phyloP scores from a whole-genome alignment of 768 basidiomycete genomes.

The Dioszegia crocea region DNA sequence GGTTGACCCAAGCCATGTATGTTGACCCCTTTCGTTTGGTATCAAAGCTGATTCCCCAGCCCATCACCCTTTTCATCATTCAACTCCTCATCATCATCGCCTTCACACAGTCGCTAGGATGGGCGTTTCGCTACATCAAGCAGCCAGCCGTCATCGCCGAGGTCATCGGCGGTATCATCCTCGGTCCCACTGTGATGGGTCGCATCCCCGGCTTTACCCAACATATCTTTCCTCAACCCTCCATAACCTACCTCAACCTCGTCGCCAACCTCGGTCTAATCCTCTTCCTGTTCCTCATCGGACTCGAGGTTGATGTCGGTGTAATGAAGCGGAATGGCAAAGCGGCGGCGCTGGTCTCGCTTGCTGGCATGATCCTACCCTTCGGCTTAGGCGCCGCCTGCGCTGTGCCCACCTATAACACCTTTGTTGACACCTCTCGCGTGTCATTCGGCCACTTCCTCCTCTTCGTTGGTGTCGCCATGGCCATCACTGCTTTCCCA shows the following conservation, averaged over 20 bases:
- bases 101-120: conserved; percentile 69
- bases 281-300: conserved; percentile 68
- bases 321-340: conserved; percentile 63
- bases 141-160: conserved; percentile 94
- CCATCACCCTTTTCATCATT: conserved; percentile 48
- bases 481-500: conserved; percentile 65
- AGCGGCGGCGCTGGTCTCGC: conserved; percentile 60
- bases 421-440: conserved; percentile 56
- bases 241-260: conserved; percentile 63
- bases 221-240: conserved; percentile 72
- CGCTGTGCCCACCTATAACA: conserved; percentile 67
- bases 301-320: conserved; percentile 73
- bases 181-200: conserved; percentile 74
- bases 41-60: conserved; percentile 58
- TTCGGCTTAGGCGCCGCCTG: conserved; percentile 75
- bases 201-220: conserved; percentile 74
- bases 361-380: conserved; percentile 68
- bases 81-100: conserved; percentile 68
- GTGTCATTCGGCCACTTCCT: conserved; percentile 76
- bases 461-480: conserved; percentile 77
- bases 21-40: conserved; percentile 60
- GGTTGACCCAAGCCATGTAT: conserved; percentile 64
- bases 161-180: conserved; percentile 80
- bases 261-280: conserved; percentile 65
- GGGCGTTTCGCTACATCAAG: conserved; percentile 63